Base-by-base conservation (phyloP, 768 basidiomycete genomes). In the Tylopilus subfusipes region DNA sequence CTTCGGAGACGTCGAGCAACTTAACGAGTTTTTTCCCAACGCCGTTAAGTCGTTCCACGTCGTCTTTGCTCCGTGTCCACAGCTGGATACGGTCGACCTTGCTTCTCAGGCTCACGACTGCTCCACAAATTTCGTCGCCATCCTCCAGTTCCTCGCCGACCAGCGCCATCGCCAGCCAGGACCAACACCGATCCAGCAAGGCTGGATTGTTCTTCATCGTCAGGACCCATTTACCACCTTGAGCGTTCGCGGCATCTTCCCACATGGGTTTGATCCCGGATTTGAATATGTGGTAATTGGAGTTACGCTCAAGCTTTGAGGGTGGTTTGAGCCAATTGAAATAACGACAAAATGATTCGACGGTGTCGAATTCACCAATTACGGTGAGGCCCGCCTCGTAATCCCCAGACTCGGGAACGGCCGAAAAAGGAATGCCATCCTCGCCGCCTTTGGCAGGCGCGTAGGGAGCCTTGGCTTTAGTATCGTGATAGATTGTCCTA, bases 241-340 rank as follows among this genome's bases (percentile, higher is more conserved):
- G 81, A 24, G 90, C 88, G 65, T 97, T 97, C 50, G 92, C 90
- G 29, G 82, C 82, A 68, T 96, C 94, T 74, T 96, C 94, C 93
- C 93, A 97, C 94, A 97, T 96, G 14, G 92, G 92, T 67, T 93
- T 92, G 76, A 94, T 94, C 18, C 90, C 90, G 21, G 83, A 79
- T 74, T 96, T 96, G 82, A 98, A 97, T 52, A 98, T 79, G 67
- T 98, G 94, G 63, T 96, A 94, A 73, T 97, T 98, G 43, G 88
- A 88, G 73, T 92, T 93, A 63, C 85, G 85, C 63, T 93, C 90
- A 31, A 96, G 82, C 64, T 84, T 82, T 31, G 90, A 92, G 12
- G 94, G 94, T 0, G 89, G 88, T 71, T 93, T 93, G 58, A 93
- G 84, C 91, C 91, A 93, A 73, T 93, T 93, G 78, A 92, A 90